Evolutionary conservation across 2,329 filamentous ascomycete genomes (phyloP), one percentile per base, ranked within the genome.

Genomic region (Hypoxylon sp.): DNA sequence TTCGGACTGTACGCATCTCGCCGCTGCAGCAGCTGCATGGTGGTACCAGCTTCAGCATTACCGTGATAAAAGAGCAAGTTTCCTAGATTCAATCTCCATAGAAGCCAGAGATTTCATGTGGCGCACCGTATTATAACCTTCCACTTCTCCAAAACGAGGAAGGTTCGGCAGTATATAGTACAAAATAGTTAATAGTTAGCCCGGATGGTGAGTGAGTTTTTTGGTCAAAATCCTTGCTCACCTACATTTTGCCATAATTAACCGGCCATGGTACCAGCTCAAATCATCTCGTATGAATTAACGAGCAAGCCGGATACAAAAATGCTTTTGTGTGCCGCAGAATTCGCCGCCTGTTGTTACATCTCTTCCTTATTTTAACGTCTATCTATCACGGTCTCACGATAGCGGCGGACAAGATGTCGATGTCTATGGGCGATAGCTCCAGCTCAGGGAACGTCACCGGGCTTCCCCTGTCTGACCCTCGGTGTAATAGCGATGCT

Each of bases 171-270:
- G 45, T 48, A 49, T 57, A 53, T 34, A 55, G 36, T 60, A 56
- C 41, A 32, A 61, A 10, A 21, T 43, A 43, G 38, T 43, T 9
- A 53, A 57, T 53, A 49, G 38, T 60, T 60, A 34, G 57, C 11
- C 41, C 61, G 51, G 34, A 43, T 52, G 5, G 49, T 56, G 53
- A 62, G 55, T 48, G 45, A 53, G 62, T 57, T 68, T 57, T 68
- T 52, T 28, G 11, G 48, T 38, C 14, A 32, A 28, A 65, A 65
- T 51, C 55, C 66, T 59, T 68, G 62, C 53, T 69, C 59, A 36
- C 52, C 13, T 41, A 45, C 34, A 68, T 70, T 70, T 63, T 65
- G 34, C 65, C 65, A 60, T 43, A 65, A 70, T 70, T 70, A 68
- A 23, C 65, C 58, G 61, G 65, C 17, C n/a, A 45, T 11, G 46